Evolutionary conservation across 352 stramenopile species (phyloP), one percentile per base, ranked within the genome.

Genomic region (Nannochloropsis limnetica): DNA sequence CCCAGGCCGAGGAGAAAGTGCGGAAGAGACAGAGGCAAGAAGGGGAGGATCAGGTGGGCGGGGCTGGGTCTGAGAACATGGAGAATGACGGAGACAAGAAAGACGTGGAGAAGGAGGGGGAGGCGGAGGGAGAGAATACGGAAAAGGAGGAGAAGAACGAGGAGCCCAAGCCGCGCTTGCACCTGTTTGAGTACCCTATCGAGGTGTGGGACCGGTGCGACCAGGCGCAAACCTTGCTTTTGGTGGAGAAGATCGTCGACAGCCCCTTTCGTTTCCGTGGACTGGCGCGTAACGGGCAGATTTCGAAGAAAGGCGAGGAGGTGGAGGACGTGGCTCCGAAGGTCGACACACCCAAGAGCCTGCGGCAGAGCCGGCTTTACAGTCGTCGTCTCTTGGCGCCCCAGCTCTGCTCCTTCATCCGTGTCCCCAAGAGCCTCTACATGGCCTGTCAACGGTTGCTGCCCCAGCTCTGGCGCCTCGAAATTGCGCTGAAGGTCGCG

Each of bases 171-270:
- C 61, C 61, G 61, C 61, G 25, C 61, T 29, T 74, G n/a, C 61
- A 74, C 25, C 61, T 74, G 11, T 74, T 29, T 74, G 61, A 74
- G 20, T 74, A 74, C 25, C 61, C 61, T 25, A 20, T 27, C 3
- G 61, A 74, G 25, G 25, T 74, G n/a, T 74, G 61, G 61, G 11
- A 74, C 61, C n/a, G 61, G 11, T 74, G 61, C n/a, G 61, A 74
- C 61, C 61, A 74, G 61, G n/a, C n/a, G 22, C 61, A 74, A 74
- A 15, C 61, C 61, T 20, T 74, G n/a, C n/a, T 74, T 31, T 74
- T 74, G 8, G 61, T 74, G n/a, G 61, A 74, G 25, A 74, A 74
- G 25, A 74, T 74, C 25, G n/a, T 74, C n/a, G 61, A 74, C 25
- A 74, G 61, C 61, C 25, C 61, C 61, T 74, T 31, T 0, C 15